Evolutionary conservation across 2,329 filamentous ascomycete species (phyloP).

Genomic region (Lanzia echinophila): DNA sequence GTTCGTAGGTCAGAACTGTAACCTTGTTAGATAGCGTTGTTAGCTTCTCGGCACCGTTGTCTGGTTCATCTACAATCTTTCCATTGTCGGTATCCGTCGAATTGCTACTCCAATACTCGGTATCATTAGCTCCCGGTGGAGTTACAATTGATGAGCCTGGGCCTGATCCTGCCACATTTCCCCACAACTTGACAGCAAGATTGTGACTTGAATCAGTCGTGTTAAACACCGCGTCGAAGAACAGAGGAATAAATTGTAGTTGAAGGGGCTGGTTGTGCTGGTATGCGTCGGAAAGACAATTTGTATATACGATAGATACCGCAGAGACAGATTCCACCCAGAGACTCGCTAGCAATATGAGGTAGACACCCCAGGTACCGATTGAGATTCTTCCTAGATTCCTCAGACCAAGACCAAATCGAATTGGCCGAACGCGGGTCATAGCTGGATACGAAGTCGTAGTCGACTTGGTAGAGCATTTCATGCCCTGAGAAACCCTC

Average conservation of each 20-base stretch:
- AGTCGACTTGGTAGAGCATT: neutral
- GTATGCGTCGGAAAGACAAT: slow-evolving; percentile 65
- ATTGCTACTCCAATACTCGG: slow-evolving; percentile 52
- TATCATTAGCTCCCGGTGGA: slow-evolving; percentile 54
- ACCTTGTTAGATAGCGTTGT: slow-evolving; percentile 69
- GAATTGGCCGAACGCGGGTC: neutral
- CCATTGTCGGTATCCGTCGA: slow-evolving; percentile 48
- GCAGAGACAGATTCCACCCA: slow-evolving; percentile 43
- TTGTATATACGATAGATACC: slow-evolving; percentile 70
- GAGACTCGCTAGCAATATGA: slow-evolving; percentile 21
- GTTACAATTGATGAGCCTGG: slow-evolving; percentile 37
- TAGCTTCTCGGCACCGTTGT: slow-evolving; percentile 42
- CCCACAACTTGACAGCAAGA: slow-evolving; percentile 75
- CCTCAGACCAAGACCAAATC: neutral
- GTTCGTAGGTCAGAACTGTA: slow-evolving; percentile 70
- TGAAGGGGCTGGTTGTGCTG: slow-evolving; percentile 48
- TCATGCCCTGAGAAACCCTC: neutral
- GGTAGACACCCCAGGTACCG: slow-evolving; percentile 15
- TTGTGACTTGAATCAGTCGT: slow-evolving; percentile 51
- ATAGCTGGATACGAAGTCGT: neutral
- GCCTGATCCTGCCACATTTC: slow-evolving; percentile 74
- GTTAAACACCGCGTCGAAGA: slow-evolving; percentile 69
- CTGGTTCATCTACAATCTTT: slow-evolving; percentile 63
- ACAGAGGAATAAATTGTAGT: slow-evolving; percentile 74
- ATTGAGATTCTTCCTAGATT: slow-evolving; percentile 3